Conservation (phyloP, 306 rosid genomes). For the Acacia crassicarpa region DNA sequence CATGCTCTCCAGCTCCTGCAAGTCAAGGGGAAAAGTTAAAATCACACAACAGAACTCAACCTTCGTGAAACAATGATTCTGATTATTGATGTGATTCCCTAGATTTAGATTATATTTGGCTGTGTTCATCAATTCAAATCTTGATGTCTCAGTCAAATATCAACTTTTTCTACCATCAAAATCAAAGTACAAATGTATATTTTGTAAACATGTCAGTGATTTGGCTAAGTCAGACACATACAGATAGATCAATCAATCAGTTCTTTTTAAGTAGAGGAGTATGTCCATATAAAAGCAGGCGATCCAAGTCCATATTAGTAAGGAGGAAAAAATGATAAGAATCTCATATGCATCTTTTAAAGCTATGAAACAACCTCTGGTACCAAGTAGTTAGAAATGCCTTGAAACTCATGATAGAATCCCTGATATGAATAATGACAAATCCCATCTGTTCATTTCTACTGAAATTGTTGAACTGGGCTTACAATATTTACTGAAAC, state of each 20-base stretch:
- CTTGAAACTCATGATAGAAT: neutral
- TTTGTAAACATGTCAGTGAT: neutral
- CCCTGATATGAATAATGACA: neutral
- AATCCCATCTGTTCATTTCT: neutral
- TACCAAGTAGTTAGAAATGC: neutral
- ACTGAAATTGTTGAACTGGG: neutral
- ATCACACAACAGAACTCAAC: neutral
- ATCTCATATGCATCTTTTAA: neutral
- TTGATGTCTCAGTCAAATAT: neutral
- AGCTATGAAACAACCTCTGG: neutral
- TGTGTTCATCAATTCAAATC: neutral
- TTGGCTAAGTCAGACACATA: neutral
- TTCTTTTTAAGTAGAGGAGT: neutral
- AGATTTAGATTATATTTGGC: neutral
- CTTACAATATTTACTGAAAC: neutral
- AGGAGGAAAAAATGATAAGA: neutral
- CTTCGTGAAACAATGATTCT: neutral
- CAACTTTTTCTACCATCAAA: neutral
- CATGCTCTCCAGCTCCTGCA: constrained; percentile 84
- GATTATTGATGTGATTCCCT: neutral
- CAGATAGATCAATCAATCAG: neutral
- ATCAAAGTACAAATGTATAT: neutral
- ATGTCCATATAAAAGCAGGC: neutral
- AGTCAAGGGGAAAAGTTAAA: constrained; percentile 6
- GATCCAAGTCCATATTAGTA: neutral